Evolutionary conservation across 306 rosid genomes (phyloP), one percentile per base, ranked within the genome.

Genomic region (Quercus alba): DNA sequence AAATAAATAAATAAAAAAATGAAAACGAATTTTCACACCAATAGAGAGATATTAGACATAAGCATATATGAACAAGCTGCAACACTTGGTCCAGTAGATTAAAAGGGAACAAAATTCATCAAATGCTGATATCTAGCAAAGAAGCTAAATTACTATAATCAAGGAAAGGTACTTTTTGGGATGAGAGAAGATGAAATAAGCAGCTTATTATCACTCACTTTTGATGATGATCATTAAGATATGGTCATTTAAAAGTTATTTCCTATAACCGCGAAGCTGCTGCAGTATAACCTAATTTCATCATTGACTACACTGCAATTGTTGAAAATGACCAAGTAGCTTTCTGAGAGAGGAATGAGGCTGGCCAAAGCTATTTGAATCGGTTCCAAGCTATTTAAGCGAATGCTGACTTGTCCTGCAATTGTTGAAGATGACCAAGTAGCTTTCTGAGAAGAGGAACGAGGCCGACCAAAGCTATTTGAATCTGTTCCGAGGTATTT

Each of bases 401-500:
- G 90, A 76, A 94, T 61, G 84, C 97, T 91, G 67, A 93, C 64
- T 87, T 94, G 99, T 71, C 99, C 99, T 7, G 97, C 86, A 41
- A 41, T 41, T 41, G 88, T 80, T 91, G 93, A 79, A 76, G 72
- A 83, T 81, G 85, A 75, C 86, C 87, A 62, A 85, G 23, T 56
- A 89, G 70, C 85, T 89, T 91, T 90, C 85, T 89, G 46, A 90
- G 56, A 25, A 93, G 77, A 78, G 99, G 99, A 86, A 91, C 26
- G 59, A 93, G 92, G 64, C 88, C 94, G 20, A 91, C 51, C 86
- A 95, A 83, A 62, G 89, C 97, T 66, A 95, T 73, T 79, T 95
- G 99, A 85, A 95, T 91, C 83, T 93, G 99, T 82, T 95, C 99
- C 3, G 99, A 90, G 84, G 93, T 95, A 88, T 90, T 94, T 21